Evolutionary conservation across 257 asterid genomes (phyloP).

Genomic region (Oldenlandia corymbosa): DNA sequence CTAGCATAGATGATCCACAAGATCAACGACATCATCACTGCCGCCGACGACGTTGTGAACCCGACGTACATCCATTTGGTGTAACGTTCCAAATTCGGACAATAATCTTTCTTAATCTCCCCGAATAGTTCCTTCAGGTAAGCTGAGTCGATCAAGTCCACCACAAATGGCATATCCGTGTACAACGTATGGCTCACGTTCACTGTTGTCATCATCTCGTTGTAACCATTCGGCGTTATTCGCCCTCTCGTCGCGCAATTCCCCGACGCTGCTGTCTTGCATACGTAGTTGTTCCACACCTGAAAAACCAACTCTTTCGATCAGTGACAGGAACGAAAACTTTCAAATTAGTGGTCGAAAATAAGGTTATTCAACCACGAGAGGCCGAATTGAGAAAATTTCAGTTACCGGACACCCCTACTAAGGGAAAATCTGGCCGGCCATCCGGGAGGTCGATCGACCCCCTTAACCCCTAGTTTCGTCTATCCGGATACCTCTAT

Average conservation of each 20-base stretch:
- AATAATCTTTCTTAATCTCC: conserved; percentile 17
- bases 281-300: conserved; percentile 30
- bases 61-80: conserved; percentile 24
- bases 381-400: too few species aligned
- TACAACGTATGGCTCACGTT: conserved; percentile 28
- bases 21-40: conserved; percentile 25
- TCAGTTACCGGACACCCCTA: too few species aligned
- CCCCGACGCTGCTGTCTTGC: conserved; percentile 26
- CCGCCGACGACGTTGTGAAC: conserved; percentile 22
- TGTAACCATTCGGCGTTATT: conserved; percentile 26
- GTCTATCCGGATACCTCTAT: too few species aligned
- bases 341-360: too few species aligned
- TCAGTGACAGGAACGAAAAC: too few species aligned
- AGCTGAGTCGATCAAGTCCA: conserved; percentile 25
- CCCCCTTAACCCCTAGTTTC: too few species aligned
- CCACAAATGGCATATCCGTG: conserved; percentile 26
- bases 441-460: too few species aligned
- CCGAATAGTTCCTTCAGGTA: conserved; percentile 21
- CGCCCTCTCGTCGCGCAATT: conserved; percentile 32
- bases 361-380: too few species aligned
- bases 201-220: conserved; percentile 15
- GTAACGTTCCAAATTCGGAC: conserved; percentile 19
- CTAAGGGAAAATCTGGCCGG: too few species aligned
- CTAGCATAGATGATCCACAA: conserved; percentile 27
- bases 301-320: background rate